These are phyloP conservation scores for Cetradonia linearis DNA, from an alignment of 495 filamentous ascomycete species.

Conservation along the genomic window DNA sequence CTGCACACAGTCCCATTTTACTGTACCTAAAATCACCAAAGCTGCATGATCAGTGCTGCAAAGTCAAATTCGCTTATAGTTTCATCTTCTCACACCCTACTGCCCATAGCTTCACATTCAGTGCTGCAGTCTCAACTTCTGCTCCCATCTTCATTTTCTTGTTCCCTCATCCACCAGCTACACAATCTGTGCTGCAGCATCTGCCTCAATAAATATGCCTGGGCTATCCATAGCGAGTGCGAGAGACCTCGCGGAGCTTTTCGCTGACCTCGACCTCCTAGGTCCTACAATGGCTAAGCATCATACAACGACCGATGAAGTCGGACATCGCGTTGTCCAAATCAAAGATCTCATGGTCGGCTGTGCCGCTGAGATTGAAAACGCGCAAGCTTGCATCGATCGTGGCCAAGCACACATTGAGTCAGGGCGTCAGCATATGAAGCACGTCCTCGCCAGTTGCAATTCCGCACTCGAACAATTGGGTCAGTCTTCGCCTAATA, in stretches of 20 bases:
- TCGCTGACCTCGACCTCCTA: constrained; percentile 5
- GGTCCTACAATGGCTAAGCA: neutral
- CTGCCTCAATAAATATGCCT: neutral
- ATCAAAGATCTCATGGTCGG: neutral
- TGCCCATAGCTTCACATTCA: too few species aligned
- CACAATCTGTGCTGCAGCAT: too few species aligned
- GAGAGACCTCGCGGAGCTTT: neutral
- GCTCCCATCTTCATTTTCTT: neutral
- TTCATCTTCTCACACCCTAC: neutral
- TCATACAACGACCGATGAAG: neutral
- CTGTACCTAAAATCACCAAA: neutral
- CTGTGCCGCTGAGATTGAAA: neutral
- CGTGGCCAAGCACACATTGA: neutral
- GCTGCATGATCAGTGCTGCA: neutral
- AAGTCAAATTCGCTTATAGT: neutral
- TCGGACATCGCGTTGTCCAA: neutral
- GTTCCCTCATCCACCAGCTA: too few species aligned
- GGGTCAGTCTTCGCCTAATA: neutral
- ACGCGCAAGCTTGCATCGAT: neutral
- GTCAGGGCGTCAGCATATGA: neutral
- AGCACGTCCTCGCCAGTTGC: neutral
- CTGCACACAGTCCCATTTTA: neutral
- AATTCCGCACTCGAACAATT: neutral
- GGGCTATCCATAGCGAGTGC: neutral
- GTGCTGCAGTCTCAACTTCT: neutral